Conservation (phyloP, 768 basidiomycete species). For the Lactarius akahatsu region DNA sequence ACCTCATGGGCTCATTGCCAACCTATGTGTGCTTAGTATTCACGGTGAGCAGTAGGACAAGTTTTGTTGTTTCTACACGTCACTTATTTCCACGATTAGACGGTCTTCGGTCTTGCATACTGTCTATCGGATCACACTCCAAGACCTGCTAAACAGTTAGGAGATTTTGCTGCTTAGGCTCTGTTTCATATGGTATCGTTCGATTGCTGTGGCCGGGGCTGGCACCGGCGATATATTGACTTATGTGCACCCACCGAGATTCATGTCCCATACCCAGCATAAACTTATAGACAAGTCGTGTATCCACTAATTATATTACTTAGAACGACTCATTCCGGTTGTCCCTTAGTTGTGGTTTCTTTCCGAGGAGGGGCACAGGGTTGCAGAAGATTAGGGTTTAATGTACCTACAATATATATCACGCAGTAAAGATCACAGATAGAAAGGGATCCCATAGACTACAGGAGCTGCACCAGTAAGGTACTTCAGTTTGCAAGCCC, state of each 20-base stretch:
- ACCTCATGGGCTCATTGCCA: conserved; percentile 20
- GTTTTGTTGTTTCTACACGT: neutral
- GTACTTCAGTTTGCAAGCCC: conserved; percentile 85
- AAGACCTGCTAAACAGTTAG: neutral
- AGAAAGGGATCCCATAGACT: conserved; percentile 94
- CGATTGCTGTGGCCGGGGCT: neutral
- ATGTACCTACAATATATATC: neutral
- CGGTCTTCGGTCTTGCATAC: conserved; percentile 8
- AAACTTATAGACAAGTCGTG: neutral
- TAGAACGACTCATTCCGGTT: neutral
- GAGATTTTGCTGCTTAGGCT: neutral
- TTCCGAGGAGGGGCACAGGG: neutral
- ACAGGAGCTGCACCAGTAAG: conserved; percentile 94
- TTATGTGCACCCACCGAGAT: neutral
- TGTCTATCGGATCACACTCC: conserved; percentile 3
- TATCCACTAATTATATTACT: conserved; percentile 2
- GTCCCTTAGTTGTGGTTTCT: neutral
- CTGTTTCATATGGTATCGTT: too few species aligned
- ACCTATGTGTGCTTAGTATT: conserved; percentile 21
- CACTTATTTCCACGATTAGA: neutral
- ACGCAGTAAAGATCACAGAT: conserved; percentile 45
- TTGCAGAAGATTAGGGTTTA: neutral
- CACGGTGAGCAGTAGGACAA: conserved; percentile 5
- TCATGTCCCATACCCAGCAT: neutral
- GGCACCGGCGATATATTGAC: neutral